Evolutionary conservation across 148 eudicot species (phyloP), one percentile per base, ranked within the genome.

Genomic region (Linanthus parryae): DNA sequence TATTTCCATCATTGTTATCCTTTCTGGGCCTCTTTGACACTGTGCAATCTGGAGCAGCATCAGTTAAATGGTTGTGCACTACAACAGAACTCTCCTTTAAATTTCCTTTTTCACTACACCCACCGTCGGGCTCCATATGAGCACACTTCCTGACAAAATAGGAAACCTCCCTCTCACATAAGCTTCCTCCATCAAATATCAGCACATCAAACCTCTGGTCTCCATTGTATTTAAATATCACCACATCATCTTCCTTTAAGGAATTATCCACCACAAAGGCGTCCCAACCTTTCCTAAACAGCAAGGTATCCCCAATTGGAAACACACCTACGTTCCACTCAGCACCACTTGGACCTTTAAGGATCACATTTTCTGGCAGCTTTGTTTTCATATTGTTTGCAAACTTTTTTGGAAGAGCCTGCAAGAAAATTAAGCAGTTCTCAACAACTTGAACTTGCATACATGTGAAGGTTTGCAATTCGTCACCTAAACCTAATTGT

Each of bases 361-460:
- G 45, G 19, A 40, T 39, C 34, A 73, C 58, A 1, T 37, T 70
- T 36, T 63, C 69, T 0, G 35, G 58, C 27, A 76, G 48, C 51
- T 62, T 73, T 26, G 65, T 66, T 26, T 58, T 52, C 55, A 58
- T 44, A 47, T 73, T 76, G 31, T 68, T 62, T 20, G 72, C 33
- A 33, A 80, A 70, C 23, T 67, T 80, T 54, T 57, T 45, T 7
- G 82, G 82, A 26, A 80, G 67, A 67, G 68, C 68, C 86, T 76
- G 69, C 62, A 42, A 64, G 35, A 33, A 24, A 4, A 0, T 12
- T 17, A 38, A 22, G 22, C 16, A 50, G 19, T 26, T 20, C n/a
- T n/a, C n/a, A n/a, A n/a, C n/a, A n/a, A n/a, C n/a, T n/a, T n/a
- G n/a, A n/a, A n/a, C n/a, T n/a, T n/a, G n/a, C n/a, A n/a, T n/a